A percentile compares a stretch with the other conserved stretches of the same genome.
phyloP scores from a whole-genome alignment of 163 green algal species.

The Scenedesmus sp. region DNA sequence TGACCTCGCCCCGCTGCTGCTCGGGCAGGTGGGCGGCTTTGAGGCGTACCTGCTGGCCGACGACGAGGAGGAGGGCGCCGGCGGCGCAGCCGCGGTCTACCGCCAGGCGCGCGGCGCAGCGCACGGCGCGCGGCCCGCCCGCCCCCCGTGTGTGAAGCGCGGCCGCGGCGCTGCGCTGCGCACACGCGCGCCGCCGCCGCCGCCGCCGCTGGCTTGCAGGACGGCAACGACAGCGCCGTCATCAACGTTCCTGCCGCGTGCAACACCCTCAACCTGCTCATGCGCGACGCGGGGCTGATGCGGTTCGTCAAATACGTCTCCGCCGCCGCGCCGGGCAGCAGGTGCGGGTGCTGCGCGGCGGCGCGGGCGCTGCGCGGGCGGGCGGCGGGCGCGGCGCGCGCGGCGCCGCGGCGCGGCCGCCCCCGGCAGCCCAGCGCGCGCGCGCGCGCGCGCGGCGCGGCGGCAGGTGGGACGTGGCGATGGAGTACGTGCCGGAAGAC shows the following conservation, averaged over 20 bases:
- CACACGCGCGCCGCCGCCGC: background rate
- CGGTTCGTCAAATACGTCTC: constrained; percentile 92
- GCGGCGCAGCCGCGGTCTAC: constrained; percentile 59
- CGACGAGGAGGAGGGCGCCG: constrained; percentile 57
- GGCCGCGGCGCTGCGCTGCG: too few relatives aligned
- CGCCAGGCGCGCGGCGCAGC: constrained; percentile 15
- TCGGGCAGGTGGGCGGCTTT: constrained; percentile 78
- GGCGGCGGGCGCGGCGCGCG: too few relatives aligned
- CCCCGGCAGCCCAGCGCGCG: background rate
- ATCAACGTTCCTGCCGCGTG: constrained; percentile 79
- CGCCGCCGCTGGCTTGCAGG: constrained; percentile 29
- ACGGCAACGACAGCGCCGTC: constrained; percentile 80
- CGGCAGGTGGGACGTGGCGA: constrained; percentile 64
- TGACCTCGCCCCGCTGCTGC: background rate
- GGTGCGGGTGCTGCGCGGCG: constrained; percentile 50
- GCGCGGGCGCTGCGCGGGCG: too few relatives aligned
- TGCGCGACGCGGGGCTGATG: constrained; percentile 85
- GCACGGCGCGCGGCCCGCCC: too few relatives aligned
- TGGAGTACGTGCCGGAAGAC: constrained; percentile 72
- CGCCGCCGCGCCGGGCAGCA: constrained; percentile 68
- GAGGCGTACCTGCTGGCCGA: constrained; percentile 89
- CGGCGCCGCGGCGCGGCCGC: too few relatives aligned
- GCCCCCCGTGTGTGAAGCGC: too few relatives aligned
- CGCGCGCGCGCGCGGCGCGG: background rate
- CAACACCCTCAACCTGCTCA: constrained; percentile 89